Conservation (phyloP, 306 rosid genomes). For the Inga oerstediana region DNA sequence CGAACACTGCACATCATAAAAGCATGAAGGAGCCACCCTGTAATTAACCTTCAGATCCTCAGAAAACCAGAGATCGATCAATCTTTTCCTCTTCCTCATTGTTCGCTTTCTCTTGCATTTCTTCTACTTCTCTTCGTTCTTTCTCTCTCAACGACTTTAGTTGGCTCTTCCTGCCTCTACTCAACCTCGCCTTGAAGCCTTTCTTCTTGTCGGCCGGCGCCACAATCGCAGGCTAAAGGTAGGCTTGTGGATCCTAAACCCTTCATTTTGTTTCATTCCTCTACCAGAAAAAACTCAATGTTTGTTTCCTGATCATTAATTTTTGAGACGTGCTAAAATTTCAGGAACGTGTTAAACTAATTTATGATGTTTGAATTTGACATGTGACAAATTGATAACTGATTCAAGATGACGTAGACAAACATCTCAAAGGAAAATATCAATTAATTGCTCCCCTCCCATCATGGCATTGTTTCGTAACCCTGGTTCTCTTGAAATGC, state of each 20-base stretch:
- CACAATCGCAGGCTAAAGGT: constrained; percentile 43
- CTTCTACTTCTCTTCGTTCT: constrained; percentile 1
- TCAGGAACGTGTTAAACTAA: neutral
- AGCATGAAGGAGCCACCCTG: neutral
- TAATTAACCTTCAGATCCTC: neutral
- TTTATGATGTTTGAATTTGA: constrained; percentile 1
- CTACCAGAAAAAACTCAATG: neutral
- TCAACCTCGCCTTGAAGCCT: constrained; percentile 29
- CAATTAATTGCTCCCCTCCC: neutral
- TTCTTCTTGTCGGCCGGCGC: constrained; percentile 15
- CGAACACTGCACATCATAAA: constrained; percentile 4
- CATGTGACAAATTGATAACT: neutral
- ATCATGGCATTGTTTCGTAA: neutral
- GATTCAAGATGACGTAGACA: neutral
- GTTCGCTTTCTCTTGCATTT: constrained; percentile 41
- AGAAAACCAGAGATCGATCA: neutral
- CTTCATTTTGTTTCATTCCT: neutral
- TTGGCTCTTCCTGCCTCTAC: constrained; percentile 10
- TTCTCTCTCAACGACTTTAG: neutral
- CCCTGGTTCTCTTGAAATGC: neutral
- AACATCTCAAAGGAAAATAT: neutral
- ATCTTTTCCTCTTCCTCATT: constrained; percentile 36
- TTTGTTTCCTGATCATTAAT: neutral
- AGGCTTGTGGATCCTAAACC: neutral
- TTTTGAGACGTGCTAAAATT: neutral